These are phyloP conservation scores for Pisolithus albus DNA, from an alignment of 768 basidiomycete species.

Conservation along the genomic window DNA sequence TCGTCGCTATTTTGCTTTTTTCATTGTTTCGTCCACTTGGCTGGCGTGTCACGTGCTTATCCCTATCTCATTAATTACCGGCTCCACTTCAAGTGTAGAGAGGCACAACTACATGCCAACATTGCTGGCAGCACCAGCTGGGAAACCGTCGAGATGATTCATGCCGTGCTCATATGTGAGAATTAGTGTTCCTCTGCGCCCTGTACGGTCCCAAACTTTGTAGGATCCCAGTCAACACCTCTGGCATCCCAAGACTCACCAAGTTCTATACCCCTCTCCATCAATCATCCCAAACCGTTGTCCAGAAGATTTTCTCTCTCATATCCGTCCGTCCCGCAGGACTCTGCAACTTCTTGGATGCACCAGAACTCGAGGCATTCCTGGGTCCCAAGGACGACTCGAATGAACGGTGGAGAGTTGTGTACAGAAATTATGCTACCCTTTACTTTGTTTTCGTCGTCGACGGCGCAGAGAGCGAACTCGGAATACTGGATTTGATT, in stretches of 20 bases:
- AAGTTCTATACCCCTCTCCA: slow-evolving; percentile 86
- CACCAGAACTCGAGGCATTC: slow-evolving; percentile 74
- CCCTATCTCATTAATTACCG: too few relatives aligned
- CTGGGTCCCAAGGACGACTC: slow-evolving; percentile 46
- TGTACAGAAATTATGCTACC: slow-evolving; percentile 94
- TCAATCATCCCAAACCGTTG: slow-evolving; percentile 51
- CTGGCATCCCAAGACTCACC: slow-evolving; percentile 75
- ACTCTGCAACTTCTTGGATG: slow-evolving; percentile 96
- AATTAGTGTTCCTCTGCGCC: slow-evolving; percentile 15
- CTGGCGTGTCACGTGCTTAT: too few relatives aligned
- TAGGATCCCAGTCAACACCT: slow-evolving; percentile 72
- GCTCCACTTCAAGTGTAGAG: too few relatives aligned
- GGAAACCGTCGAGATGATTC: slow-evolving; percentile 50
- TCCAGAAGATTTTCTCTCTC: slow-evolving; percentile 87
- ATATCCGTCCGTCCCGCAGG: slow-evolving; percentile 74
- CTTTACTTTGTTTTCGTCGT: slow-evolving; percentile 97
- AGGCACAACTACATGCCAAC: too few relatives aligned
- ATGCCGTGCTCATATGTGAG: slow-evolving; percentile 80
- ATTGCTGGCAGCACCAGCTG: too few relatives aligned
- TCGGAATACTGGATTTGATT: slow-evolving; percentile 92
- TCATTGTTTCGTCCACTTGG: too few relatives aligned
- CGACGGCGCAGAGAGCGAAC: slow-evolving; percentile 92
- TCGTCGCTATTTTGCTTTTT: not conserved
- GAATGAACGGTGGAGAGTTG: slow-evolving; percentile 72
- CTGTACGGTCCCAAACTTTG: slow-evolving; percentile 14